phyloP scores from a whole-genome alignment of 78 protist genomes.

The Emiliania huxleyi region DNA sequence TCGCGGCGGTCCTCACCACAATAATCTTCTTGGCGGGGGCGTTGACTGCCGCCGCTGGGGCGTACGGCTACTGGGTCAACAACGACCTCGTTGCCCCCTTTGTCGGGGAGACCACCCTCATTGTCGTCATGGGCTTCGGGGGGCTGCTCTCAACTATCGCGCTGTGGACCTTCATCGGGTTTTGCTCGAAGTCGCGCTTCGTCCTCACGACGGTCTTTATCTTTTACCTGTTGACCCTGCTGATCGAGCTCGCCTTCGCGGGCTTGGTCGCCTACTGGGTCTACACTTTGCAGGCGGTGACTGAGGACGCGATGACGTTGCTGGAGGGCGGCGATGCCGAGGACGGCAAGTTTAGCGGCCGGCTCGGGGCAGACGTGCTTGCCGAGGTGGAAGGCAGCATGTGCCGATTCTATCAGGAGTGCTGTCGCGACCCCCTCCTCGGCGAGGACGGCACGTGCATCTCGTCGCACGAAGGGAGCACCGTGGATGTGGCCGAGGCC shows the following conservation, averaged over 20 bases:
- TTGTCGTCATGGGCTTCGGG: background rate
- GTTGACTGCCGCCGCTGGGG: background rate
- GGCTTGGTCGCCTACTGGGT: background rate
- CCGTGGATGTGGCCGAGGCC: background rate
- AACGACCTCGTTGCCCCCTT: background rate
- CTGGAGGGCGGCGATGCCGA: background rate
- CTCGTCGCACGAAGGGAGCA: background rate
- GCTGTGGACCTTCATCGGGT: background rate
- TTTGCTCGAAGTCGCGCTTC: background rate
- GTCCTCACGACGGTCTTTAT: background rate
- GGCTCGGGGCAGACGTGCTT: background rate
- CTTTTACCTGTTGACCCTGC: background rate
- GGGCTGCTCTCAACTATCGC: background rate
- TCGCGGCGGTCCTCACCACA: background rate
- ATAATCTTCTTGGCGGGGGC: background rate
- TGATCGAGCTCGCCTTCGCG: background rate
- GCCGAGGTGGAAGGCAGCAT: background rate
- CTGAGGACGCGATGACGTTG: background rate
- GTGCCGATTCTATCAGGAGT: background rate
- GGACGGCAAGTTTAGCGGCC: background rate
- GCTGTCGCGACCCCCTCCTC: background rate
- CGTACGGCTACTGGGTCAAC: background rate
- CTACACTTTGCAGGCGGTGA: background rate
- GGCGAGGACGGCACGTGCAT: background rate
- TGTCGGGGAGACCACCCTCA: background rate